These are phyloP conservation scores for Hypoxylon subgilvum DNA, from an alignment of 495 filamentous ascomycete genomes.

Conservation along the genomic window DNA sequence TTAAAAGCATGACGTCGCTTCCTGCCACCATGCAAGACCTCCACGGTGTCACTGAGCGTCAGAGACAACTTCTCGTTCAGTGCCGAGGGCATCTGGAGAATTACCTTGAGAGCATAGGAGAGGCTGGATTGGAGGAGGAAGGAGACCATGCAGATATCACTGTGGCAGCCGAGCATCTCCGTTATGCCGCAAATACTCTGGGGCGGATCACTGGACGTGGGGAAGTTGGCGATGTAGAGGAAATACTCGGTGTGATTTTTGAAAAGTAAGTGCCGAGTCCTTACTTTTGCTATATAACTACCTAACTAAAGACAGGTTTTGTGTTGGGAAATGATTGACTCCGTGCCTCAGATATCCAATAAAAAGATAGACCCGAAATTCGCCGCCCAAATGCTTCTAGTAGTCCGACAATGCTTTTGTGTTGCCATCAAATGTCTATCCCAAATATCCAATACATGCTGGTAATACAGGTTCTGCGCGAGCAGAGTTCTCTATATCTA, in stretches of 20 bases:
- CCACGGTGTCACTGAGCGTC: constrained; percentile 87
- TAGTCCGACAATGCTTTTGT: constrained; percentile 4
- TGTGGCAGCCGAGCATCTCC: constrained; percentile 86
- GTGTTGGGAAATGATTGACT: constrained; percentile 48
- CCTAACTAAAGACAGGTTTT: constrained; percentile 43
- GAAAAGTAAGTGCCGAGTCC: constrained; percentile 72
- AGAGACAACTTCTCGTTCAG: constrained; percentile 76
- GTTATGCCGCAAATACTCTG: constrained; percentile 78
- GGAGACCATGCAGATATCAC: constrained; percentile 73
- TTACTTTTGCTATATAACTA: not conserved
- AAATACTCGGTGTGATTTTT: constrained; percentile 95
- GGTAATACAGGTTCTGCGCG: constrained; percentile 25
- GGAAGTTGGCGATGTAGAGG: constrained; percentile 89
- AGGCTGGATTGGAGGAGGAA: constrained; percentile 32
- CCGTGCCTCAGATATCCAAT: constrained; percentile 4
- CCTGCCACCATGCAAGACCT: constrained; percentile 72
- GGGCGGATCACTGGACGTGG: constrained; percentile 88
- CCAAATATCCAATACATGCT: constrained; percentile 8
- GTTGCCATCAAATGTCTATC: constrained; percentile 16
- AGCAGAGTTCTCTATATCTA: constrained; percentile 25
- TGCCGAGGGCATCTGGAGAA: constrained; percentile 72
- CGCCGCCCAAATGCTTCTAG: constrained; percentile 19
- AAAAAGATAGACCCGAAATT: constrained; percentile 15
- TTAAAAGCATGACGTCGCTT: constrained; percentile 73
- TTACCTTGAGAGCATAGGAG: constrained; percentile 63